Evolutionary conservation across 192 early-diverging fungal species (phyloP).

Genomic region (Pilobolus umbonatus): DNA sequence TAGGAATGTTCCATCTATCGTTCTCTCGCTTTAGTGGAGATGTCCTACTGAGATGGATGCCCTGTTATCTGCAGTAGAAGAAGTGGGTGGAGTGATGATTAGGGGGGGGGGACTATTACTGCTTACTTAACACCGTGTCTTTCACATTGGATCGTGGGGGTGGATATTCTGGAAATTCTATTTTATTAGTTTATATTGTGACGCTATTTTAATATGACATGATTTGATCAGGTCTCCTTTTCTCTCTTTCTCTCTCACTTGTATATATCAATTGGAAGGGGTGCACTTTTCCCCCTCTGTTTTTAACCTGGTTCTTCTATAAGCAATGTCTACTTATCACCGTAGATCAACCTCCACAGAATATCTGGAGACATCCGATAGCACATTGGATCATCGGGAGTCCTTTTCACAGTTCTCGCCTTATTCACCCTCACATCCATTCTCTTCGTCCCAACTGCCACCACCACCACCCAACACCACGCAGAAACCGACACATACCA

Average conservation of each 20-base stretch:
- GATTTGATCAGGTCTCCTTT: background rate
- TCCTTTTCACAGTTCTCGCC: conserved; percentile 6
- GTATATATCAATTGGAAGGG: background rate
- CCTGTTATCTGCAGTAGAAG: too few relatives aligned
- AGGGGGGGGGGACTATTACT: too few relatives aligned
- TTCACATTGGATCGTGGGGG: conserved; percentile 1
- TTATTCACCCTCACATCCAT: background rate
- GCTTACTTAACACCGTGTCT: too few relatives aligned
- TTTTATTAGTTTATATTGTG: too few relatives aligned
- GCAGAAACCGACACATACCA: conserved; percentile 20
- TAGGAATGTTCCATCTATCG: too few relatives aligned
- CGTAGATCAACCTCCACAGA: too few relatives aligned
- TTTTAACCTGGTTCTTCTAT: background rate
- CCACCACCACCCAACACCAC: conserved; percentile 16
- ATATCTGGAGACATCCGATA: too few relatives aligned
- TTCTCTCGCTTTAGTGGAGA: too few relatives aligned
- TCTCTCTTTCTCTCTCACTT: background rate
- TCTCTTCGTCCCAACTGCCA: background rate
- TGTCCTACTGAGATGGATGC: too few relatives aligned
- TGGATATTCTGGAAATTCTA: conserved; percentile 5
- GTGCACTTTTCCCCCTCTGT: background rate
- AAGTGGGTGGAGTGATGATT: too few relatives aligned
- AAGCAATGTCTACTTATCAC: background rate
- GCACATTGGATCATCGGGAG: background rate
- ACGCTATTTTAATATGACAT: conserved; percentile 2